Conservation (phyloP, 306 rosid genomes). For the Oemleria cerasiformis region DNA sequence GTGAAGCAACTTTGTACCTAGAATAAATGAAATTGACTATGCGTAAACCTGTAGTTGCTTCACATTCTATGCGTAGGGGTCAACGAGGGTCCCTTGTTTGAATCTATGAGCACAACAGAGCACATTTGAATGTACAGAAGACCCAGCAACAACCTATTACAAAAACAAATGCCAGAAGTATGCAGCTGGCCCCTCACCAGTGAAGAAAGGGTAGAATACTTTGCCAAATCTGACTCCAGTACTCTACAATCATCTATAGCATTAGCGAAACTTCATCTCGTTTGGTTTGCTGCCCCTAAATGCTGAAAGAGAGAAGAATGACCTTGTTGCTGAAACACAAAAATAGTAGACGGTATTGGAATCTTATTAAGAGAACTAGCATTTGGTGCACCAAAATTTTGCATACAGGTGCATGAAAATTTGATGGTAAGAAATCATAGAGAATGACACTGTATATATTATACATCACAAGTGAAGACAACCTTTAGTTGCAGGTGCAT, state of each 20-base stretch:
- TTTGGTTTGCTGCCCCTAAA: constrained; percentile 62
- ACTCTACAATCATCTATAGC: constrained; percentile 20
- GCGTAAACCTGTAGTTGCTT: constrained; percentile 3
- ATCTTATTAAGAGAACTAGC: background rate
- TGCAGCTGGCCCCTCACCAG: constrained; percentile 1
- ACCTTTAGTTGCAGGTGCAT: constrained; percentile 70
- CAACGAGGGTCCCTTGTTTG: constrained; percentile 3
- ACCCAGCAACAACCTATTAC: constrained; percentile 9
- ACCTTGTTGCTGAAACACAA: constrained; percentile 72
- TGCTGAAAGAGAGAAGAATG: constrained; percentile 98
- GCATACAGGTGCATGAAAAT: background rate
- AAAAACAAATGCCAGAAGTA: constrained; percentile 9
- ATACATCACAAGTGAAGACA: constrained; percentile 28
- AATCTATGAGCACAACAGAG: constrained; percentile 2
- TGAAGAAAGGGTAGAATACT: constrained; percentile 18
- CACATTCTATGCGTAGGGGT: constrained; percentile 5
- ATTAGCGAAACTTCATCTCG: constrained; percentile 30
- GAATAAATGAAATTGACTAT: constrained; percentile 16
- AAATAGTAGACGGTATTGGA: constrained; percentile 12
- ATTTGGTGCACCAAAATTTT: background rate
- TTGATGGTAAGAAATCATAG: background rate
- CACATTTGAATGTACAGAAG: constrained; percentile 26
- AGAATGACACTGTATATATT: constrained; percentile 8
- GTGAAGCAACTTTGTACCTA: constrained; percentile 1
- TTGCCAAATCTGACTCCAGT: constrained; percentile 20